Percentiles rank a stretch among this genome's conserved stretches.
These are phyloP conservation scores for Yamadazyma songkhlaensis DNA, from an alignment of 1,139 yeast species.

Conservation along the genomic window DNA sequence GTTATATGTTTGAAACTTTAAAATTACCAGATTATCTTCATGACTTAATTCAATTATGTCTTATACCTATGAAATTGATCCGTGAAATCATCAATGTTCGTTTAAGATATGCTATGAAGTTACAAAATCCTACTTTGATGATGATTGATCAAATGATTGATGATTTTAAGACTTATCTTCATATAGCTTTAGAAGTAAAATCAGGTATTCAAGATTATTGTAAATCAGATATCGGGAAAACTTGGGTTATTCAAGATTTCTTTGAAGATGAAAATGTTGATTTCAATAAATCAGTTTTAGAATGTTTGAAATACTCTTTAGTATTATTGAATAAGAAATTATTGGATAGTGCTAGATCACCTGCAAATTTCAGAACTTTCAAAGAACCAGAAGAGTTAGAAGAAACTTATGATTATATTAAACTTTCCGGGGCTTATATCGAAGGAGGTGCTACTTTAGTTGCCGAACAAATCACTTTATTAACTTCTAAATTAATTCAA, in stretches of 20 bases:
- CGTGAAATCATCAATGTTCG: conserved; percentile 79
- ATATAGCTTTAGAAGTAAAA: conserved; percentile 74
- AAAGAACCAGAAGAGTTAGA: conserved; percentile 90
- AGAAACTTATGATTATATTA: conserved; percentile 72
- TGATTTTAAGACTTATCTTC: conserved; percentile 76
- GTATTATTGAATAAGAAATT: conserved; percentile 72
- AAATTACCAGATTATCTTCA: conserved; percentile 77
- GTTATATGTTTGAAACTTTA: conserved; percentile 60
- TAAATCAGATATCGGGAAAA: conserved; percentile 56
- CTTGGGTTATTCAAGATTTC: conserved; percentile 72
- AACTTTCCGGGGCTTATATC: conserved; percentile 66
- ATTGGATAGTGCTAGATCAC: conserved; percentile 68
- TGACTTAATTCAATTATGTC: conserved; percentile 62
- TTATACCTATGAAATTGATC: conserved; percentile 76
- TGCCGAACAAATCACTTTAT: conserved; percentile 68
- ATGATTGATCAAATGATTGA: conserved; percentile 94
- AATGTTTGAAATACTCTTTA: conserved; percentile 72
- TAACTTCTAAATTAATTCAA: conserved; percentile 66
- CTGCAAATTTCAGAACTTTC: conserved; percentile 70
- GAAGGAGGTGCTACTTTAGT: conserved; percentile 85
- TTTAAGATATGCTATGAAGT: conserved; percentile 71
- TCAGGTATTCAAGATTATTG: conserved; percentile 64
- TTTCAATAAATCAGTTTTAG: conserved; percentile 70
- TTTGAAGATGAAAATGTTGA: conserved; percentile 55
- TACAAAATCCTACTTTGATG: conserved; percentile 88